Evolutionary conservation across 495 filamentous ascomycete genomes (phyloP).

Genomic region (Penicillium atrosanguineum): DNA sequence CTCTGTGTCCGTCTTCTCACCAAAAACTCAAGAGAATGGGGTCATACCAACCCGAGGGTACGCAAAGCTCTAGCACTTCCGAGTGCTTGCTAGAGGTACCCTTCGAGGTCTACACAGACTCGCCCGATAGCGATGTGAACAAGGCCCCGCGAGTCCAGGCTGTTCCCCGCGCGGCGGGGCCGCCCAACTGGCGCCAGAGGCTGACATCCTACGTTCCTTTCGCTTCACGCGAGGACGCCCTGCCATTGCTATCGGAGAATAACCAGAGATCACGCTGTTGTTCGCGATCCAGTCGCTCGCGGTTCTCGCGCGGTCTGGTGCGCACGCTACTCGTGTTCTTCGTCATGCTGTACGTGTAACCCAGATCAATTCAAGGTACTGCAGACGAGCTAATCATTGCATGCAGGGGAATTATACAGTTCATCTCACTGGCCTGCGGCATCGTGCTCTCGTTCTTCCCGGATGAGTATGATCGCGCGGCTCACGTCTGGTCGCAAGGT

Average conservation of each 20-base stretch:
- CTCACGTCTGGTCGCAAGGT: conserved; percentile 46
- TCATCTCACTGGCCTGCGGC: conserved; percentile 49
- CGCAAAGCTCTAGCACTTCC: conserved; percentile 2
- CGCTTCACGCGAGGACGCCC: conserved; percentile 14
- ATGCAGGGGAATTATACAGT: conserved; percentile 45
- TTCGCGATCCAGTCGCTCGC: conserved; percentile 10
- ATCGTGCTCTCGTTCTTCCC: conserved; percentile 55
- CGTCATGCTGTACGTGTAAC: conserved; percentile 38
- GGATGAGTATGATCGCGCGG: conserved; percentile 51
- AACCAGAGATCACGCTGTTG: not conserved
- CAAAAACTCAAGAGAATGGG: not conserved
- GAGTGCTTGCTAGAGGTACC: conserved; percentile 13
- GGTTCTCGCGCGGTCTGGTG: conserved; percentile 17
- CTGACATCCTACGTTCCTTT: conserved; percentile 17
- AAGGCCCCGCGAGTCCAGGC: conserved; percentile 1
- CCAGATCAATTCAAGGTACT: not conserved
- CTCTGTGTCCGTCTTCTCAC: not conserved
- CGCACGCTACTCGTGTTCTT: conserved; percentile 26
- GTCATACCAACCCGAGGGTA: conserved; percentile 4
- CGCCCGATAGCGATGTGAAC: conserved; percentile 9
- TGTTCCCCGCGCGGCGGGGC: conserved; percentile 16
- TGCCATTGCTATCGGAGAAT: conserved; percentile 22
- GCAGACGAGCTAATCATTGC: not conserved
- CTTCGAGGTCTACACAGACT: conserved; percentile 23
- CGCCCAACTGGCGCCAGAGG: conserved; percentile 14